Evolutionary conservation across 2,329 filamentous ascomycete species (phyloP).

Genomic region (Spiromastix sp.): DNA sequence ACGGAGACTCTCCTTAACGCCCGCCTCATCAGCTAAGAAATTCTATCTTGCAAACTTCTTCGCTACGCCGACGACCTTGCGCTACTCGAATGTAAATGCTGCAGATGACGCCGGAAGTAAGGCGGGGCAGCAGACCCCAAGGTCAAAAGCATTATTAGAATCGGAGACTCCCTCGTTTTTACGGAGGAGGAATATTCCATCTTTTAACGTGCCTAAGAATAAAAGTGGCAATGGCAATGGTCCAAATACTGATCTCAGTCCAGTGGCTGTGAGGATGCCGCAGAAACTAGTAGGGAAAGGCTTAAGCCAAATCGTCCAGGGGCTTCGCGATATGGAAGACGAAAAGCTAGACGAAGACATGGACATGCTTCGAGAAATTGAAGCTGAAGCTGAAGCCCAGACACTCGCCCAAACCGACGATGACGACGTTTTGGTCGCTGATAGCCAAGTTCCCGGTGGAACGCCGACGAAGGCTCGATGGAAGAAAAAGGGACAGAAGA

Average conservation of each 20-base stretch:
- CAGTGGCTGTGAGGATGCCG: constrained; percentile 27
- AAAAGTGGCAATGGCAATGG: constrained; percentile 11
- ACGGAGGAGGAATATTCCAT: constrained; percentile 25
- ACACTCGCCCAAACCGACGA: constrained; percentile 4
- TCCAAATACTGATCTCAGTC: constrained; percentile 18
- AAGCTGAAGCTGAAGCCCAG: constrained; percentile 21
- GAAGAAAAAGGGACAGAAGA: constrained; percentile 41
- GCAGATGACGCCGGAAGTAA: not conserved
- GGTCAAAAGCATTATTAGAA: constrained; percentile 12
- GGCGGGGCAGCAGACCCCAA: not conserved
- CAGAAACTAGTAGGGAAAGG: constrained; percentile 29
- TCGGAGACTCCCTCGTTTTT: constrained; percentile 32
- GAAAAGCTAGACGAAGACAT: constrained; percentile 33
- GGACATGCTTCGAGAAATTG: constrained; percentile 35
- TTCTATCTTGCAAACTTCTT: constrained; percentile 36
- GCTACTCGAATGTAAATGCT: constrained; percentile 18
- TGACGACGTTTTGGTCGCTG: constrained; percentile 22
- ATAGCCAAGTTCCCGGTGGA: constrained; percentile 23
- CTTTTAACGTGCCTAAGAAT: constrained; percentile 13
- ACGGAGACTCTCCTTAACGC: constrained; percentile 21
- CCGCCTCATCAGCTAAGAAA: constrained; percentile 33
- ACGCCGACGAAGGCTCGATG: constrained; percentile 15
- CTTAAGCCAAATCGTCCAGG: constrained; percentile 28
- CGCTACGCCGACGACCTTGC: constrained; percentile 34
- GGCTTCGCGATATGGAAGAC: constrained; percentile 30